Conservation (phyloP, 1,139 yeast genomes). For the Taiozyma sp. region DNA sequence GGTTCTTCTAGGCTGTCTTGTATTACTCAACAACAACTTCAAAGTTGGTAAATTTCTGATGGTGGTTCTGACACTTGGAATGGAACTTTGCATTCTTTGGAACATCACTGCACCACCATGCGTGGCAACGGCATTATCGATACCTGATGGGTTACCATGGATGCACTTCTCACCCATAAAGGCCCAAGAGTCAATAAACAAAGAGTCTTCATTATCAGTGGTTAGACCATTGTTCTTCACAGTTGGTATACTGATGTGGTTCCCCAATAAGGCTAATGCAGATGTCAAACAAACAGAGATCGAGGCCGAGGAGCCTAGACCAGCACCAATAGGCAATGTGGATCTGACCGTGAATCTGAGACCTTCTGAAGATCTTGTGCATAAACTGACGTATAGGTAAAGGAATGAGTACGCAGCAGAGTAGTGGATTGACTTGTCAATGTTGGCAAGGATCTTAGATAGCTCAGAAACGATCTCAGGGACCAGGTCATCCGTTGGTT, state of each 20-base stretch:
- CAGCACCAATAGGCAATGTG: constrained; percentile 94
- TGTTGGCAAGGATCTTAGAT: constrained; percentile 37
- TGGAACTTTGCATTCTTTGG: constrained; percentile 53
- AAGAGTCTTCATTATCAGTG: constrained; percentile 37
- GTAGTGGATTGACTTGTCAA: constrained; percentile 56
- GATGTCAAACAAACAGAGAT: constrained; percentile 80
- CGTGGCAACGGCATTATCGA: constrained; percentile 94
- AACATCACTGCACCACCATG: constrained; percentile 94
- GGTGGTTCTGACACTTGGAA: constrained; percentile 56
- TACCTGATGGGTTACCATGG: constrained; percentile 97
- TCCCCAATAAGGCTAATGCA: constrained; percentile 62
- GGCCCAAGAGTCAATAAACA: constrained; percentile 79
- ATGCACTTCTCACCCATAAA: constrained; percentile 91
- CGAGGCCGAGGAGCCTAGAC: constrained; percentile 92
- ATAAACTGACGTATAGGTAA: constrained; percentile 62
- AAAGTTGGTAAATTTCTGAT: constrained; percentile 74
- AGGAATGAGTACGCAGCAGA: constrained; percentile 85
- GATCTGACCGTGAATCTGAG: constrained; percentile 65
- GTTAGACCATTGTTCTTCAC: constrained; percentile 30
- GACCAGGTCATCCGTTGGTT: constrained; percentile 49
- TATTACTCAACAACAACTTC: constrained; percentile 72
- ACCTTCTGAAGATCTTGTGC: constrained; percentile 43
- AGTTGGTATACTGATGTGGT: constrained; percentile 35
- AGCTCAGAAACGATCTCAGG: constrained; percentile 51
- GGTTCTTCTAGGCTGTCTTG: constrained; percentile 83